phyloP scores from a whole-genome alignment of 2,329 filamentous ascomycete species.

The Ophiostoma fasciatum region DNA sequence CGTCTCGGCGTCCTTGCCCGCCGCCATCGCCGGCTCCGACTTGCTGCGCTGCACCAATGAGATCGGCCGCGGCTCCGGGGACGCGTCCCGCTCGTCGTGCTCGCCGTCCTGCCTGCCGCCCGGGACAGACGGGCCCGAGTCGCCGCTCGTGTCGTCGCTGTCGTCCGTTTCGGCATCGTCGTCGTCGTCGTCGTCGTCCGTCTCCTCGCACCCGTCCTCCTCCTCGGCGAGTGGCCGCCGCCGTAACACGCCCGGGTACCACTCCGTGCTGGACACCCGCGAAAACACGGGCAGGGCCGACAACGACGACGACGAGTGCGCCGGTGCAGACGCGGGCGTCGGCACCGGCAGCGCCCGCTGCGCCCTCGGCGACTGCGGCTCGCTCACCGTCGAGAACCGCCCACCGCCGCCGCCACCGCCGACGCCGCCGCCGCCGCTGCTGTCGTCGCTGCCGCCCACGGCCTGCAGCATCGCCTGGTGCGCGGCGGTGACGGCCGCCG shows the following conservation, averaged over 20 bases:
- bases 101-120: too few relatives aligned
- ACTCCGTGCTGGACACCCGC: constrained; percentile 1
- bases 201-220: too few relatives aligned
- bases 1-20: background rate
- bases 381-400: background rate
- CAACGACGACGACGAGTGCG: background rate
- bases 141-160: constrained; percentile 2
- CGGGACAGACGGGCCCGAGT: background rate
- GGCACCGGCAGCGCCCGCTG: background rate
- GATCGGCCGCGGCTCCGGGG: too few relatives aligned
- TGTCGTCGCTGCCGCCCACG: background rate
- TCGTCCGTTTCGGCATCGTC: constrained; percentile 1
- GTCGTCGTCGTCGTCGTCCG: background rate
- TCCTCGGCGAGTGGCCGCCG: background rate
- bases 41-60: background rate
- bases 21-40: background rate
- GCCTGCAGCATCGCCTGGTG: constrained; percentile 6
- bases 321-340: too few relatives aligned
- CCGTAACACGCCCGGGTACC: background rate
- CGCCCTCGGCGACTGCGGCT: background rate
- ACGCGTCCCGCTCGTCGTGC: too few relatives aligned
- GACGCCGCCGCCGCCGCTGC: background rate
- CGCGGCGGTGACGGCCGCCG: background rate
- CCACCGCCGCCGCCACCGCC: background rate
- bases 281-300: background rate